Base-by-base conservation (phyloP, 2,329 filamentous ascomycete genomes). In the Xylariaceae sp. region DNA sequence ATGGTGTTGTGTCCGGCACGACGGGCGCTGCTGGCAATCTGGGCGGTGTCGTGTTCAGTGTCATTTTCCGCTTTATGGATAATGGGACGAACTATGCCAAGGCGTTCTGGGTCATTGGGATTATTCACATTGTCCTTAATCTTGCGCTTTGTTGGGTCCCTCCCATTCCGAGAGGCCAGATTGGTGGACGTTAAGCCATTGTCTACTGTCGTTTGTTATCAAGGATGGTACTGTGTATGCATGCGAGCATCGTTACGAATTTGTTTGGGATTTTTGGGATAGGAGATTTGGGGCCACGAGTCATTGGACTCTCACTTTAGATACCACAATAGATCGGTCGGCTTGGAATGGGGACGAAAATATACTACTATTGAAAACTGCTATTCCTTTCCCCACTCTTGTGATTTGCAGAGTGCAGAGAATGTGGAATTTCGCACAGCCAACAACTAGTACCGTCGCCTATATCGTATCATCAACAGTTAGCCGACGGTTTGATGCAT, bases 21-120 rank as follows among this genome's bases (percentile, higher is more conserved):
- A 87, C 90, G 0, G 92, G 92, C 10, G 90, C 88, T 0, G 77
- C 81, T 9, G 91, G 92, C 1, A 97, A 96, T 64, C 70, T 96
- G 10, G 92, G 92, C 4, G 92, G 92, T 12, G 83, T 96, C 47
- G 69, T 95, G 45, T 96, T 94, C 64, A 87, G 90, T 17, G 82
- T 95, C 66, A 83, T 90, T 65, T 96, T 93, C 76, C 78, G 90
- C 45, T 94, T 92, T 71, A 74, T 76, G 69, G 72, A 72, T 50
- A 75, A 81, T 45, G 84, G 83, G 5, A 81, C 73, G 1, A 72
- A 87, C 63, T 95, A 91, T 64, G 82, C 77, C 11, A 83, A 78
- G 67, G 82, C 82, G 0, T 82, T 95, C 57, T 94, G 89, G 89
- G 86, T 95, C 53, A 90, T 93, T 63, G 91, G 91, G 3, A 75